Conservation (phyloP, 2,329 filamentous ascomycete genomes). For the Clarireedia homoeocarpa region DNA sequence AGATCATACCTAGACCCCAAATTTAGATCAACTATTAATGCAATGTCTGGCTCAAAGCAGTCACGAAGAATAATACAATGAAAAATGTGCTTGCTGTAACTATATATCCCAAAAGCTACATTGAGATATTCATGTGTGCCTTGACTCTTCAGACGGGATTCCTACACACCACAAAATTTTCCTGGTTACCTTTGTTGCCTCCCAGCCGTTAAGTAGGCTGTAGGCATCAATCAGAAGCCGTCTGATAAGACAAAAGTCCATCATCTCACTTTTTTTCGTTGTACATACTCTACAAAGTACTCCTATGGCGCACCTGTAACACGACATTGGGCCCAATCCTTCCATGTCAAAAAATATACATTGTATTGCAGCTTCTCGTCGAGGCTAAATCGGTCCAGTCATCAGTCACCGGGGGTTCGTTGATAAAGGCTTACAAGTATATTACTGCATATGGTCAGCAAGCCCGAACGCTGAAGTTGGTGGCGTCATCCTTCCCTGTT, state of each 20-base stretch:
- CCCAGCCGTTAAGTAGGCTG: background rate
- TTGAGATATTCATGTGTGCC: no score
- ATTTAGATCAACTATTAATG: background rate
- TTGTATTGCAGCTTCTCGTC: no score
- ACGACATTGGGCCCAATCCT: background rate
- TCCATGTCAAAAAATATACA: background rate
- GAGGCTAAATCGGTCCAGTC: no score
- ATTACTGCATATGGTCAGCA: background rate
- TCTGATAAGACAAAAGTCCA: no score
- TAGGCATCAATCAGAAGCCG: background rate
- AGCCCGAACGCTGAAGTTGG: background rate
- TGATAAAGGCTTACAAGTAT: background rate
- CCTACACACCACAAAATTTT: background rate
- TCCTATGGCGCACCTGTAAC: background rate
- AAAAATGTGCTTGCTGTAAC: background rate
- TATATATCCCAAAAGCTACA: no score
- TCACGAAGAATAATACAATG: background rate
- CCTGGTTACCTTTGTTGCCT: background rate
- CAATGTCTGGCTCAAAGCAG: background rate
- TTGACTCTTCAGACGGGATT: background rate
- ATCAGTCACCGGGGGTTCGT: no score
- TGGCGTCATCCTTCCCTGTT: background rate
- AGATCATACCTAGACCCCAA: background rate
- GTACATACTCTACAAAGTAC: no score
- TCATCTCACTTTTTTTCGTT: no score